Percentiles rank a stretch among this genome's conserved stretches.
phyloP scores from a whole-genome alignment of 805 yeast genomes.

The Yamadazyma insecticola region DNA sequence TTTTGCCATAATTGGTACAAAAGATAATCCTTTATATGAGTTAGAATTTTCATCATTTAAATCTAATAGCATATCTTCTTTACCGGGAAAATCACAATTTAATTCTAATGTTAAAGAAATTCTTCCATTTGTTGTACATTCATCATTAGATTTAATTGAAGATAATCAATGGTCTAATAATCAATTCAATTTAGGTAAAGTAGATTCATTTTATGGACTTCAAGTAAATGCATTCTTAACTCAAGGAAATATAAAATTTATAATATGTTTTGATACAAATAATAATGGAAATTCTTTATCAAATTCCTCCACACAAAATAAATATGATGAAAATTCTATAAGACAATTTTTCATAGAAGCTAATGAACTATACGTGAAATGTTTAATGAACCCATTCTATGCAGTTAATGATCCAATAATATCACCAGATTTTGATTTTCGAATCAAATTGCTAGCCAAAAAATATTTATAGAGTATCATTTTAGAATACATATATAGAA shows the following conservation, averaged over 20 bases:
- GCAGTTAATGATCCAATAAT: slow-evolving; percentile 67
- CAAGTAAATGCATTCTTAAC: slow-evolving; percentile 82
- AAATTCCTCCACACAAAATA: slow-evolving; percentile 20
- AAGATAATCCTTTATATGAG: slow-evolving; percentile 83
- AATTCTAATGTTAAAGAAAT: slow-evolving; percentile 70
- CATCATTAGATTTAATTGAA: slow-evolving; percentile 88
- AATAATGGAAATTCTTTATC: slow-evolving; percentile 5
- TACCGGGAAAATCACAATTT: slow-evolving; percentile 55
- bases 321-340: slow-evolving; percentile 62
- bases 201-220: slow-evolving; percentile 84
- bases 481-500: slow-evolving; percentile 1
- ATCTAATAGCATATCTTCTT: slow-evolving; percentile 1
- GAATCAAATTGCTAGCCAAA: slow-evolving; percentile 66
- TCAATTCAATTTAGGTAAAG: slow-evolving; percentile 63
- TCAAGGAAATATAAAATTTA: slow-evolving; percentile 78
- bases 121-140: slow-evolving; percentile 82
- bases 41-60: slow-evolving; percentile 76
- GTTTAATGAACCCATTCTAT: slow-evolving; percentile 83
- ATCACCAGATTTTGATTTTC: slow-evolving; percentile 69
- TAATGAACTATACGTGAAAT: slow-evolving; percentile 84
- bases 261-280: slow-evolving; percentile 48
- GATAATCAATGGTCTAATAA: slow-evolving; percentile 78
- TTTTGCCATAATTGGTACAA: slow-evolving; percentile 81
- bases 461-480: slow-evolving; percentile 58
- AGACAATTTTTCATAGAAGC: slow-evolving; percentile 80